Evolutionary conservation across 2,329 filamentous ascomycete genomes (phyloP), one percentile per base, ranked within the genome.

Genomic region (Verticillium longisporum): DNA sequence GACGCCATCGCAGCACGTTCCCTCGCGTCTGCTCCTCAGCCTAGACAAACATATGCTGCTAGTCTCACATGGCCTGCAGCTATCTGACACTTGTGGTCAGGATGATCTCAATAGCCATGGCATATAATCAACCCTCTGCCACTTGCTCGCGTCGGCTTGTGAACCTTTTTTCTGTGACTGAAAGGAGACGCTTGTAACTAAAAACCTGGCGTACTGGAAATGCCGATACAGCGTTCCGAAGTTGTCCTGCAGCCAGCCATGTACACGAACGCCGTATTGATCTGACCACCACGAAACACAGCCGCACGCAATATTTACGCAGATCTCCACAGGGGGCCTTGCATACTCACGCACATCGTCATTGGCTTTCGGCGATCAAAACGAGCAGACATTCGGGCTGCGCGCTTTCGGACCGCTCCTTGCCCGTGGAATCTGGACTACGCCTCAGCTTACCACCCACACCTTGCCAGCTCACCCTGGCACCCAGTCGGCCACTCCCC

Each of bases 1-100:
- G 56, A 50, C 56, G 56, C 56, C 37, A 58, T 58, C 56, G 9
- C 56, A 33, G 56, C 56, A n/a, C 37, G 36, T 33, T 45, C 56
- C 56, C 56, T 38, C 37, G 21, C 56, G 26, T 38, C 36, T 41
- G 6, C 26, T 6, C 56, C 37, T 34, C 37, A 58, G 36, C 21
- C 11, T 38, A 26, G 56, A 37, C 41, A 50, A 50, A 50, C 18
- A 32, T 37, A 41, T 31, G 26, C 6, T 7, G 9, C 37, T 45
- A 41, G 56, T 58, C 56, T 33, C 32, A 41, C 56, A 37, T 50
- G 14, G 56, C 56, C 56, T 38, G 56, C 37, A 33, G 15, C 13
- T 50, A 38, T 58, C 37, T 36, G 18, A 50, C 37, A 32, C n/a
- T 58, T 33, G 26, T 31, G 14, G n/a, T 50, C 9, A 50, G 18